Conservation (phyloP, 2,329 filamentous ascomycete species). For the Teratosphaeria gauchensis region DNA sequence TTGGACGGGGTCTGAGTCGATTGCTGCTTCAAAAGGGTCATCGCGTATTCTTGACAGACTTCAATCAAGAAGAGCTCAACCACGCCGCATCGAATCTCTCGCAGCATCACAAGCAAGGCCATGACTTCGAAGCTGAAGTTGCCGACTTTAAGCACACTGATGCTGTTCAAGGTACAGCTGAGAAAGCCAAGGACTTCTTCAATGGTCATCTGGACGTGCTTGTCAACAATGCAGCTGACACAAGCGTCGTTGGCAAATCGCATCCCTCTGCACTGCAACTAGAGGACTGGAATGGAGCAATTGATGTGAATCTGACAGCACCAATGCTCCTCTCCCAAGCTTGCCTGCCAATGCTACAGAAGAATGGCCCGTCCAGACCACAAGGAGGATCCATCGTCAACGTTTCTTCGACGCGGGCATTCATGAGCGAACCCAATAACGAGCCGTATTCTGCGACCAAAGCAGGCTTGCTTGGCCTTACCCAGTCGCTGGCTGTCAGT, state of each 20-base stretch:
- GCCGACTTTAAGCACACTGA: conserved; percentile 19
- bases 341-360: conserved; percentile 20
- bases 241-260: conserved; percentile 24
- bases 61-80: conserved; percentile 29
- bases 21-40: conserved; percentile 31
- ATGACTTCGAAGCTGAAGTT: conserved; percentile 12
- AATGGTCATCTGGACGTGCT: conserved; percentile 30
- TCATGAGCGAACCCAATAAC: conserved; percentile 40
- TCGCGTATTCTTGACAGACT: conserved; percentile 33
- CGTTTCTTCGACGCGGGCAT: conserved; percentile 42
- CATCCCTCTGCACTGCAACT: conserved; percentile 25
- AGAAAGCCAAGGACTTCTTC: conserved; percentile 26
- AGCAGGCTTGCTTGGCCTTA: conserved; percentile 41
- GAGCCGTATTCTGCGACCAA: conserved; percentile 44
- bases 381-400: conserved; percentile 31
- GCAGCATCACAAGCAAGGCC: background rate
- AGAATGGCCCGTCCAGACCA: conserved; percentile 3
- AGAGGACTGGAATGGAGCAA: conserved; percentile 29
- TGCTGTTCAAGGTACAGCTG: conserved; percentile 24
- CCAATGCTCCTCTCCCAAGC: conserved; percentile 21
- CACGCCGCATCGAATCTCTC: conserved; percentile 25
- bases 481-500: conserved; percentile 40
- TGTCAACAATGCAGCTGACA: conserved; percentile 36
- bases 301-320: conserved; percentile 32
- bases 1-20: conserved; percentile 29